A percentile compares a stretch with the other conserved stretches of the same genome.
Evolutionary conservation across 768 basidiomycete genomes (phyloP).

Genomic region (Auricularia heimuer): DNA sequence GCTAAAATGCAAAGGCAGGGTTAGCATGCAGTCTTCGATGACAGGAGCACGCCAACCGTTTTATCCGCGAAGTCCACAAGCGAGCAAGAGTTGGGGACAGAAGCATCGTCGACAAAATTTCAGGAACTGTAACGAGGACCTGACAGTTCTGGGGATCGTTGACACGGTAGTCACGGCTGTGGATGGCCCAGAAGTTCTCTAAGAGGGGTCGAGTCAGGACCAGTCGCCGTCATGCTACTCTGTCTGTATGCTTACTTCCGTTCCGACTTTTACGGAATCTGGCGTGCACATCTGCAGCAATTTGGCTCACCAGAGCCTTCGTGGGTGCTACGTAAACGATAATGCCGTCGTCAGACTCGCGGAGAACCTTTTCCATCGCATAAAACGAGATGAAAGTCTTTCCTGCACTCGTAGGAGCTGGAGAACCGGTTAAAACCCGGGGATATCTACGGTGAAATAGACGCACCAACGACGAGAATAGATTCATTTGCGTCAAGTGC

Average conservation of each 20-base stretch:
- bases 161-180: constrained; percentile 54
- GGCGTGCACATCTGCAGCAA: constrained; percentile 65
- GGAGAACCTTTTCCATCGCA: constrained; percentile 61
- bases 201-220: constrained; percentile 1
- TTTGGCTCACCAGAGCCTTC: constrained; percentile 62
- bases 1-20: constrained; percentile 20
- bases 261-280: constrained; percentile 49
- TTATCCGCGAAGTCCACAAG: constrained; percentile 53
- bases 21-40: not conserved
- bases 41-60: constrained; percentile 31
- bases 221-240: not conserved
- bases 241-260: constrained; percentile 27
- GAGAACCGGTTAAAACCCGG: not conserved
- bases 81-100: constrained; percentile 55
- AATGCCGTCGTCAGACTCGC: constrained; percentile 54
- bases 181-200: constrained; percentile 57
- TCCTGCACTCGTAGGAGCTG: constrained; percentile 63
- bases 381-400: constrained; percentile 74
- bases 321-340: constrained; percentile 68
- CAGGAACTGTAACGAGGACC: constrained; percentile 66
- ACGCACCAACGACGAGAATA: constrained; percentile 55
- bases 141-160: constrained; percentile 59
- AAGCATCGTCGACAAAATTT: constrained; percentile 58
- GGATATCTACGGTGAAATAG: not conserved
- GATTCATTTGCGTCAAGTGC: constrained; percentile 49